A percentile compares a stretch with the other conserved stretches of the same genome.
Evolutionary conservation across 2,329 filamentous ascomycete genomes (phyloP).

Genomic region (Fusarium cyanostomum): DNA sequence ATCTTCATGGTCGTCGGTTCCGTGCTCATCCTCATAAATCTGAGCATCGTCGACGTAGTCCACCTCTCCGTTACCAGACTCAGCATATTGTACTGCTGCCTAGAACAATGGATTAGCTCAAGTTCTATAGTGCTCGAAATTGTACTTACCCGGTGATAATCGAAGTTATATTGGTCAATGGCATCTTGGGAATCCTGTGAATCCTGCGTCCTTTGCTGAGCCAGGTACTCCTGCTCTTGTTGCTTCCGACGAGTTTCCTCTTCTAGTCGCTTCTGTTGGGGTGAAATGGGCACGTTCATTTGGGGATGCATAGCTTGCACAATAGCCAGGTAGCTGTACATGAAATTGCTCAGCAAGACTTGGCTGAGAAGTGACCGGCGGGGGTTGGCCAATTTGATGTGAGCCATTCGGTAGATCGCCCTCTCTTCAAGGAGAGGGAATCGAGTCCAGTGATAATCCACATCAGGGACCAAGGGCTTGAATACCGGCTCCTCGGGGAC

Average conservation of each 20-base stretch:
- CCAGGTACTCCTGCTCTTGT: slow-evolving; percentile 59
- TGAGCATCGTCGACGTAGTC: slow-evolving; percentile 64
- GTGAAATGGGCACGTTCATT: slow-evolving; percentile 87
- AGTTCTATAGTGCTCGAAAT: background rate
- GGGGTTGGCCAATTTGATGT: slow-evolving; percentile 98
- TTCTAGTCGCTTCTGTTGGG: slow-evolving; percentile 73
- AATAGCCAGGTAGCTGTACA: slow-evolving; percentile 99
- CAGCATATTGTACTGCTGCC: slow-evolving; percentile 58
- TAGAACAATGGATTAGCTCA: slow-evolving; percentile 34
- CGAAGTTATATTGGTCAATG: slow-evolving; percentile 62
- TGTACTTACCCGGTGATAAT: slow-evolving; percentile 62
- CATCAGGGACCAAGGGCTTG: slow-evolving; percentile 79
- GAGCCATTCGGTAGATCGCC: slow-evolving; percentile 97
- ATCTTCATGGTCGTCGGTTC: slow-evolving; percentile 51
- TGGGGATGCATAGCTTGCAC: slow-evolving; percentile 99
- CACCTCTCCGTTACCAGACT: slow-evolving; percentile 55
- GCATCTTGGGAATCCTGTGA: slow-evolving; percentile 58
- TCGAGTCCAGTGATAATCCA: slow-evolving; percentile 95
- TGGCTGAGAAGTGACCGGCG: slow-evolving; percentile 91
- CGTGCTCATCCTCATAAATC: slow-evolving; percentile 63
- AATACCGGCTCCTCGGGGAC: slow-evolving; percentile 81
- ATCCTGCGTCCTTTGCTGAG: slow-evolving; percentile 57
- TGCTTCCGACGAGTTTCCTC: slow-evolving; percentile 63
- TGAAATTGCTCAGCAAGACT: slow-evolving; percentile 97
- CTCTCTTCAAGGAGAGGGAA: slow-evolving; percentile 96